phyloP scores from a whole-genome alignment of 139 green algal species.

The Raphidocelis subcapitata region DNA sequence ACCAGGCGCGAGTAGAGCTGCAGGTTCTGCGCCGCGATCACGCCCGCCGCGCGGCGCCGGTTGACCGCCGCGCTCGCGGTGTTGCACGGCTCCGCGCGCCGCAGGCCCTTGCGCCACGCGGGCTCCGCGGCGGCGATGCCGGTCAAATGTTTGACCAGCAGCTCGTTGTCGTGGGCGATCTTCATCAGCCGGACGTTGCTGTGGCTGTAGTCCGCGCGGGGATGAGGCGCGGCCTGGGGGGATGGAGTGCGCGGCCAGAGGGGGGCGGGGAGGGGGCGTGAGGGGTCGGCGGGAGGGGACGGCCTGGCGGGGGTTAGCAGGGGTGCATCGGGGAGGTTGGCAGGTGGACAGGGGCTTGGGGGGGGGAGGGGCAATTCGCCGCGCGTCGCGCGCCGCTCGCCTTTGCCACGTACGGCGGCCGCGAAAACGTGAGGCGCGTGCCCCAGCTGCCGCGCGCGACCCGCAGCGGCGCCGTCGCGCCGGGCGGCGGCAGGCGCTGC shows the following conservation, averaged over 20 bases:
- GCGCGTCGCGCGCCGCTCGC: neutral
- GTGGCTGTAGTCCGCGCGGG: constrained; percentile 28
- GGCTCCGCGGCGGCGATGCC: constrained; percentile 18
- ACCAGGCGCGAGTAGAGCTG: constrained; percentile 27
- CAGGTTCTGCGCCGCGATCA: constrained; percentile 29
- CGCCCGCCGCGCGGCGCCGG: constrained; percentile 15
- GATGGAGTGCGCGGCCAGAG: too few relatives aligned
- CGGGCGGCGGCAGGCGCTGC: too few relatives aligned
- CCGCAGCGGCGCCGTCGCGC: too few relatives aligned
- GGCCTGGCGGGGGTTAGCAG: too few relatives aligned
- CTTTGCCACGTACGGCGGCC: constrained; percentile 22
- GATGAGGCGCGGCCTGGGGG: constrained; percentile 24
- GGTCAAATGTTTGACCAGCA: constrained; percentile 25
- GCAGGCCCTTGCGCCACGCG: constrained; percentile 1
- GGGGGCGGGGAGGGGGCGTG: too few relatives aligned
- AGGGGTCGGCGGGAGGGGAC: too few relatives aligned
- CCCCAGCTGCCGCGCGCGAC: too few relatives aligned
- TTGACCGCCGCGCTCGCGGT: constrained; percentile 24
- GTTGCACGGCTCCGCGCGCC: constrained; percentile 17
- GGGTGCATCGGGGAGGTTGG: too few relatives aligned
- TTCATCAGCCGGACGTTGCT: constrained; percentile 27
- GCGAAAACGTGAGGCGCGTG: constrained; percentile 17
- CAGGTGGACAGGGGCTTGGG: too few relatives aligned
- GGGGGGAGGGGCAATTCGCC: too few relatives aligned
- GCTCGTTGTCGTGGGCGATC: constrained; percentile 29